phyloP scores from a whole-genome alignment of 2,329 filamentous ascomycete species.

The Neocatenulostroma microsporum region DNA sequence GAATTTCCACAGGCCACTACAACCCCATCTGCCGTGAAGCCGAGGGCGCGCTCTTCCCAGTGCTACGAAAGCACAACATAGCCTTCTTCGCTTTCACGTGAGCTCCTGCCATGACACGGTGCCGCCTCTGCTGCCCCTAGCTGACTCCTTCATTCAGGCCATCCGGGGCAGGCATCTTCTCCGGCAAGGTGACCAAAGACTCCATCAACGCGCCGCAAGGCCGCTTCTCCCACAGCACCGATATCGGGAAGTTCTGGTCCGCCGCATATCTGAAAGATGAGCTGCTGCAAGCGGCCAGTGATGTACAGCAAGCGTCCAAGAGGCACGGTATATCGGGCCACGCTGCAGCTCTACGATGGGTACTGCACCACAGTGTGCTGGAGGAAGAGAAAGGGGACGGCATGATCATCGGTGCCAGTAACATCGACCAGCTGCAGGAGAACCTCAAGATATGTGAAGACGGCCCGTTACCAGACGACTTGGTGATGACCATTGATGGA shows the following conservation, averaged over 20 bases:
- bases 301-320: conserved; percentile 27
- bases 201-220: no score
- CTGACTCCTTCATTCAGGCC: no score
- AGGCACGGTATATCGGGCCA: conserved; percentile 35
- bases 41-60: conserved; percentile 38
- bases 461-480: conserved; percentile 19
- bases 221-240: conserved; percentile 24
- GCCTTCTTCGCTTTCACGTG: conserved; percentile 40
- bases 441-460: conserved; percentile 23
- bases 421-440: conserved; percentile 24
- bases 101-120: no score
- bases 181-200: no score
- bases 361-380: conserved; percentile 38
- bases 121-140: no score
- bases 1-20: conserved; percentile 33
- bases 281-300: conserved; percentile 38
- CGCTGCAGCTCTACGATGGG: conserved; percentile 41
- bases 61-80: conserved; percentile 37
- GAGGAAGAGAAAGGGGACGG: conserved; percentile 29
- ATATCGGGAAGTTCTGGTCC: conserved; percentile 29
- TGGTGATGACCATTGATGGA: conserved; percentile 18
- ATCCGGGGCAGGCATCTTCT: conserved; percentile 32
- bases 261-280: conserved; percentile 37
- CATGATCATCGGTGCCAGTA: conserved; percentile 34
- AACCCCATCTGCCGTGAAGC: conserved; percentile 37